A percentile compares a stretch with the other conserved stretches of the same genome.
phyloP scores from a whole-genome alignment of 2,329 filamentous ascomycete genomes.

The Aureobasidium uvarum region DNA sequence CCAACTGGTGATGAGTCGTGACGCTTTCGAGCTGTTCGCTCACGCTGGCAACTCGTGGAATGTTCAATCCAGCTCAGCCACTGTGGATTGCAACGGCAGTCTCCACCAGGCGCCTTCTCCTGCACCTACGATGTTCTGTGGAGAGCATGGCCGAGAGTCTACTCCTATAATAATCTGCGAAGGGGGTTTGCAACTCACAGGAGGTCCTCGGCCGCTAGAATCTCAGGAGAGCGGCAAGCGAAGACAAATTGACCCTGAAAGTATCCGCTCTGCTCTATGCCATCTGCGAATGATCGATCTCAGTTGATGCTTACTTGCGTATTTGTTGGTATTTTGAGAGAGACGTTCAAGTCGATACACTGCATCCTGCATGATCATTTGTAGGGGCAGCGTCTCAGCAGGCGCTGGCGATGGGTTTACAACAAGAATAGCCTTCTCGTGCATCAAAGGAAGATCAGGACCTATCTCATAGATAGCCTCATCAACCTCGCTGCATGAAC shows the following conservation, averaged over 20 bases:
- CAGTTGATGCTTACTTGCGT: neutral
- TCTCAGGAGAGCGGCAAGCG: slow-evolving; percentile 16
- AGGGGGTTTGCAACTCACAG: slow-evolving; percentile 13
- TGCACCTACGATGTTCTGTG: slow-evolving; percentile 22
- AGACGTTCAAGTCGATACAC: neutral
- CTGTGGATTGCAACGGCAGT: slow-evolving; percentile 12
- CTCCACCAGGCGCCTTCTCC: slow-evolving; percentile 24
- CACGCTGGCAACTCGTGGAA: slow-evolving; percentile 11
- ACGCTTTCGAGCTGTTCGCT: slow-evolving; percentile 11
- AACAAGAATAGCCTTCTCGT: slow-evolving; percentile 5
- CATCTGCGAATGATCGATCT: slow-evolving; percentile 3
- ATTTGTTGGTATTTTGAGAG: slow-evolving; percentile 3
- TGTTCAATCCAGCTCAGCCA: slow-evolving; percentile 25
- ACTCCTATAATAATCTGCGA: slow-evolving; percentile 22
- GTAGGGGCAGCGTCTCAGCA: slow-evolving; percentile 2
- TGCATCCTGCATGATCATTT: slow-evolving; percentile 10
- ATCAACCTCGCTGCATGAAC: neutral
- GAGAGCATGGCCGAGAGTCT: slow-evolving; percentile 6
- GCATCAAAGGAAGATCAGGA: neutral
- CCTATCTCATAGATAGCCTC: neutral
- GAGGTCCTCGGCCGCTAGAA: slow-evolving; percentile 18
- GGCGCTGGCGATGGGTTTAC: slow-evolving; percentile 12
- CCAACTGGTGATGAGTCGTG: slow-evolving; percentile 8
- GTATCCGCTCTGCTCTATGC: neutral
- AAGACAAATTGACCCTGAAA: slow-evolving; percentile 14